phyloP scores from a whole-genome alignment of 179 eudicot species.

The Dionaea muscipula region DNA sequence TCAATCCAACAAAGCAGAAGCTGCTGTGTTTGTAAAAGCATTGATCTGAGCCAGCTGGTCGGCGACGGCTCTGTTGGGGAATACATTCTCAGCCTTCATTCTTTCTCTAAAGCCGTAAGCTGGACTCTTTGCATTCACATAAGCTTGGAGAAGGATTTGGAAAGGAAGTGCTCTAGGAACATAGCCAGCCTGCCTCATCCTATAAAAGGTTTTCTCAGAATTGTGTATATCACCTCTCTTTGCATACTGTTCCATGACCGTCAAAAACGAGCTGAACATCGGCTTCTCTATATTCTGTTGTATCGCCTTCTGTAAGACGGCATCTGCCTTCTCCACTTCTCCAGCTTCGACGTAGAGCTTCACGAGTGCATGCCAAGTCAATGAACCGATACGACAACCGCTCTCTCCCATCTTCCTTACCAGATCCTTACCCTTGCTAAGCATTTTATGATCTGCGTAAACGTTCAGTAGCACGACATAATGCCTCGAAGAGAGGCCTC shows the following conservation, averaged over 20 bases:
- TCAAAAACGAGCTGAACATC: conserved; percentile 37
- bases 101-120: conserved; percentile 65
- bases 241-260: conserved; percentile 56
- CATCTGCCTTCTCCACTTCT: conserved; percentile 81
- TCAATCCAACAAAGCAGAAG: conserved; percentile 54
- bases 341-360: conserved; percentile 73
- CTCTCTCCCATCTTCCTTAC: conserved; percentile 57
- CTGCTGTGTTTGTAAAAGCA: conserved; percentile 36
- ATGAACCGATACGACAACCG: conserved; percentile 50
- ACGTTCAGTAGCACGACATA: conserved; percentile 47
- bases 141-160: conserved; percentile 35
- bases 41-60: conserved; percentile 32
- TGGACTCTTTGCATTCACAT: conserved; percentile 48
- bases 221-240: conserved; percentile 65
- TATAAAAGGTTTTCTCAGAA: conserved; percentile 53
- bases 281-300: conserved; percentile 32
- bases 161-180: conserved; percentile 27
- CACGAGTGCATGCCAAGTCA: conserved; percentile 66
- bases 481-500: conserved; percentile 27
- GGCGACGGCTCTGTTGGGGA: conserved; percentile 33
- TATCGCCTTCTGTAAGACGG: conserved; percentile 45
- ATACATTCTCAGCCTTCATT: conserved; percentile 57
- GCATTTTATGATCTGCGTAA: conserved; percentile 65
- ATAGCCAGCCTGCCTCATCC: conserved; percentile 62
- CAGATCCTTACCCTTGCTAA: conserved; percentile 64